phyloP scores from a whole-genome alignment of 768 basidiomycete species.

The Dioszegia crocea region DNA sequence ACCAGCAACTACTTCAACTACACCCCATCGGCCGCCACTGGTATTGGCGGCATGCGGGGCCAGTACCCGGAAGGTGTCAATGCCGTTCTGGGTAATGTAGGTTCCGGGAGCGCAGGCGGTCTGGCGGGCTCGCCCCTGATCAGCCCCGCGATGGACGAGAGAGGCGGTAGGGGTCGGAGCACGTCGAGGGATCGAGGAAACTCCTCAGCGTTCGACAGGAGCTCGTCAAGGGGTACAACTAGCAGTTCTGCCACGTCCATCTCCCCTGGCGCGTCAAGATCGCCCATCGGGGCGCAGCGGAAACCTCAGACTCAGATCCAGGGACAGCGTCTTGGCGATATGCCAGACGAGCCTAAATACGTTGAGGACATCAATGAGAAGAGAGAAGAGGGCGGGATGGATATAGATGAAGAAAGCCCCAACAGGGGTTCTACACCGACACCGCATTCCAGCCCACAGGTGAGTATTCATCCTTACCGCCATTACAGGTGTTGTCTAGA shows the following conservation, averaged over 20 bases:
- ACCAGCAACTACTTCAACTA: constrained; percentile 47
- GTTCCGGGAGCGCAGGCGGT: not conserved
- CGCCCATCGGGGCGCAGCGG: constrained; percentile 8
- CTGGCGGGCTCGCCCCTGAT: constrained; percentile 11
- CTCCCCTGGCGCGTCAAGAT: constrained; percentile 14
- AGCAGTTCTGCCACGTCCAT: constrained; percentile 13
- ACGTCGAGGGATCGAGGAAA: constrained; percentile 11
- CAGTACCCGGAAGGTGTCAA: not conserved
- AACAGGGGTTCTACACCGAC: constrained; percentile 42
- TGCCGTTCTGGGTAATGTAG: not conserved
- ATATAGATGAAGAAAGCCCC: constrained; percentile 19
- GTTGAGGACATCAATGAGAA: not conserved
- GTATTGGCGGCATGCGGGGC: constrained; percentile 45
- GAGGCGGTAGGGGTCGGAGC: constrained; percentile 14
- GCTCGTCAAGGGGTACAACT: constrained; percentile 30
- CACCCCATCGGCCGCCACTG: constrained; percentile 49
- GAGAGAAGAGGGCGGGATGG: constrained; percentile 10
- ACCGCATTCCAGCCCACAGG: constrained; percentile 49
- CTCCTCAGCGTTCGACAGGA: constrained; percentile 21
- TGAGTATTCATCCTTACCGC: constrained; percentile 18
- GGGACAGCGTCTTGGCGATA: not conserved
- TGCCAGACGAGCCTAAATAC: not conserved
- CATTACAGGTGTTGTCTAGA: not conserved
- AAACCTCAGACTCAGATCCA: constrained; percentile 7
- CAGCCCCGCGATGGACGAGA: constrained; percentile 13